Evolutionary conservation across 768 basidiomycete genomes (phyloP).

Genomic region (Trametes punicea): DNA sequence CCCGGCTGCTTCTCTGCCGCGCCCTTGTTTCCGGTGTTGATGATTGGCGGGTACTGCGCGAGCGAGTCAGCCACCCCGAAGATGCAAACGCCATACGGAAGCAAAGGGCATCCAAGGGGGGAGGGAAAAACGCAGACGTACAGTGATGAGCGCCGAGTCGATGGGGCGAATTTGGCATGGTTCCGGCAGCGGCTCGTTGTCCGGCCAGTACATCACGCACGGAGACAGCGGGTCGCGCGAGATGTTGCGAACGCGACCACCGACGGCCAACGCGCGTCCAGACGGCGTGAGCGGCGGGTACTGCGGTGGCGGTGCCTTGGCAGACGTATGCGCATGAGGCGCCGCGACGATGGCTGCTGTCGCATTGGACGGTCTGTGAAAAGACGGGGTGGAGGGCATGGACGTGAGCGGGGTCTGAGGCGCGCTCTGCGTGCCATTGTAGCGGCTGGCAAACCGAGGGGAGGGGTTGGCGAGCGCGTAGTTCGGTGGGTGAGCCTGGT

Average conservation of each 20-base stretch:
- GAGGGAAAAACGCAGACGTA: slow-evolving; percentile 30
- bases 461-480: slow-evolving; percentile 30
- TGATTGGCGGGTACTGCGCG: slow-evolving; percentile 73
- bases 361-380: background rate
- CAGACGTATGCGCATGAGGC: slow-evolving; percentile 7
- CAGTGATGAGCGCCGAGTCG: slow-evolving; percentile 50
- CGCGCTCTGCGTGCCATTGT: slow-evolving; percentile 14
- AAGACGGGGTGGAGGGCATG: slow-evolving; percentile 13
- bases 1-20: slow-evolving; percentile 76
- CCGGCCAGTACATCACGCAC: slow-evolving; percentile 89
- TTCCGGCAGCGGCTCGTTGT: slow-evolving; percentile 81
- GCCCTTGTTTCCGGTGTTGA: slow-evolving; percentile 86
- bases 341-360: background rate
- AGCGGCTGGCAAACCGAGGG: slow-evolving; percentile 23
- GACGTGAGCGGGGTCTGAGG: slow-evolving; percentile 26
- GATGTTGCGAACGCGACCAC: slow-evolving; percentile 78
- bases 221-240: slow-evolving; percentile 68
- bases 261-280: slow-evolving; percentile 69
- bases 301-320: slow-evolving; percentile 33
- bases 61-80: background rate
- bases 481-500: slow-evolving; percentile 16
- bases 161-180: slow-evolving; percentile 70
- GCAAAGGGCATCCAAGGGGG: background rate
- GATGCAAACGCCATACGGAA: background rate
- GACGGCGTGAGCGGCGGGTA: slow-evolving; percentile 81